A percentile compares a stretch with the other conserved stretches of the same genome.
Evolutionary conservation across 352 stramenopile species (phyloP).

Genomic region (Phytopythium aichiense): DNA sequence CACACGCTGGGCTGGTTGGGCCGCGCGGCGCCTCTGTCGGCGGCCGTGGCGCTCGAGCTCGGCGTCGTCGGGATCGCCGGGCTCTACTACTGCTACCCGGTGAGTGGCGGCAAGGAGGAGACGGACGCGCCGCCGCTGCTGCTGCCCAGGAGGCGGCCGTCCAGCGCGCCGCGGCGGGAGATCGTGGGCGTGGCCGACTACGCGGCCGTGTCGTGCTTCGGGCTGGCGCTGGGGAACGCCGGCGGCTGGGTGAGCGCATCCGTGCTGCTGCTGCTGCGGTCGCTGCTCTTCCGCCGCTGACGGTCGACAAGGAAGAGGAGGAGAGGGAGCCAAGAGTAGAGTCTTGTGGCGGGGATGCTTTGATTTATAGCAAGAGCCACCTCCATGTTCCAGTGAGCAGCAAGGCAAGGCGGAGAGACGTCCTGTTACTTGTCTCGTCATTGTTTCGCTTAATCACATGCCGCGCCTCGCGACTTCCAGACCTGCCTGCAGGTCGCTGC

Average conservation of each 20-base stretch:
- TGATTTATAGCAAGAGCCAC: neutral
- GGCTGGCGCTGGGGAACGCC: slow-evolving; percentile 53
- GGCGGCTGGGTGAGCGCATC: slow-evolving; percentile 56
- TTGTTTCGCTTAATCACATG: slow-evolving; percentile 1
- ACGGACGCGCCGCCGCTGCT: slow-evolving; percentile 2
- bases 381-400: neutral
- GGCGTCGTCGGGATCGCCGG: slow-evolving; percentile 50
- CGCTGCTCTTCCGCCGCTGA: slow-evolving; percentile 30
- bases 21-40: slow-evolving; percentile 13
- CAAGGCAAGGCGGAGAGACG: neutral
- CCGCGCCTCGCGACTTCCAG: neutral
- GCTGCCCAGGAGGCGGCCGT: slow-evolving; percentile 11
- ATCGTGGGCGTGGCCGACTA: slow-evolving; percentile 72
- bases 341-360: too few relatives aligned
- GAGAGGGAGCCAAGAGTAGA: neutral
- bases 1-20: slow-evolving; percentile 35
- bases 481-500: too few relatives aligned
- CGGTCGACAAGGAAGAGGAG: neutral
- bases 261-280: slow-evolving; percentile 48
- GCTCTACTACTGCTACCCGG: slow-evolving; percentile 54
- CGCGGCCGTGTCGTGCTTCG: slow-evolving; percentile 53
- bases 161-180: slow-evolving; percentile 24
- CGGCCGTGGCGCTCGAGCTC: slow-evolving; percentile 35
- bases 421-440: neutral
- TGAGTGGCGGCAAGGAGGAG: neutral